Evolutionary conservation across 805 yeast genomes (phyloP), one percentile per base, ranked within the genome.

Genomic region (Candida patagonica): DNA sequence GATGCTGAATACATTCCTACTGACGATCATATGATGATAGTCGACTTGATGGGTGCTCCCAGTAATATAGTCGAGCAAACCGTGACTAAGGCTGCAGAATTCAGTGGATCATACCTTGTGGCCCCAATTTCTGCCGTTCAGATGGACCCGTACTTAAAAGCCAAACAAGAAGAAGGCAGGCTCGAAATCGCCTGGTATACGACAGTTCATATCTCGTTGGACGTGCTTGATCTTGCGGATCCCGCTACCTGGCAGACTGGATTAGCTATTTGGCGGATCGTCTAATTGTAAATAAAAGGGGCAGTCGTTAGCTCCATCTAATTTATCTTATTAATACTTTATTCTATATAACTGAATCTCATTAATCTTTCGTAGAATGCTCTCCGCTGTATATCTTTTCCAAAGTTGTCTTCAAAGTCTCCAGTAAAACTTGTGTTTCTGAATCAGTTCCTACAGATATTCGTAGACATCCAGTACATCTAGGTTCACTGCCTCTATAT

Each of bases 401-500:
- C 19, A 22, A n/a, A 15, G 38, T 9, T 25, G 4, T n/a, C 27
- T 52, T 49, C 33, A 85, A 65, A 53, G 71, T 74, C 27, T 65
- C 53, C 6, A 88, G 54, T 37, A 92, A 59, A 6, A 52, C 44
- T 35, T 64, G 58, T 52, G 86, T 89, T 61, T 92, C 97, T 40
- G 72, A 75, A 20, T 59, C 63, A 0, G 95, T 87, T 13, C 98
- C 98, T 25, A 92, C 66, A 1, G 96, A 83, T 19, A 88, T 73
- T 61, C 98, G 74, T 38, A 92, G 64, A 36, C 86, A 85, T 24
- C 98, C 98, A 4, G 65, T 64, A 57, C 98, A 92, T 27, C 95
- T 94, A 33, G 78, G 70, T 63, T 92, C 98, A 26, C 66, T 73
- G 23, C 98, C 98, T 65, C 98, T 74, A 57, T 74, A 92, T 61